Conservation (phyloP, 2,329 filamentous ascomycete genomes). For the Neonectria ditissima region DNA sequence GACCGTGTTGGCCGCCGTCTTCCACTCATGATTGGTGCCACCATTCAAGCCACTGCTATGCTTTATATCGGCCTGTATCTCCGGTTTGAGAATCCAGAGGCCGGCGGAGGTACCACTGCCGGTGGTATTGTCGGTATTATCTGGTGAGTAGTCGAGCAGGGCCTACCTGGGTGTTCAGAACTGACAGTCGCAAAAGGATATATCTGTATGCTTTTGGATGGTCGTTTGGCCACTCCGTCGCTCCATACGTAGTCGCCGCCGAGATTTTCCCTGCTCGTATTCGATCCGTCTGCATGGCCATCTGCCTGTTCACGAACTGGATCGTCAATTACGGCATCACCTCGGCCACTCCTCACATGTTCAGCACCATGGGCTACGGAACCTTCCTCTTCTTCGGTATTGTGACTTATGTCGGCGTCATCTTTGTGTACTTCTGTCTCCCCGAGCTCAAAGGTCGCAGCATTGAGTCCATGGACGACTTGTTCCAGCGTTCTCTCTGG, state of each 20-base stretch:
- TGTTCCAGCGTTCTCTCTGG: slow-evolving; percentile 24
- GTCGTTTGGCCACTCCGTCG: slow-evolving; percentile 35
- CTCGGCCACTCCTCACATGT: slow-evolving; percentile 36
- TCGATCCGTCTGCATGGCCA: slow-evolving; percentile 36
- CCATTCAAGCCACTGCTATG: slow-evolving; percentile 42
- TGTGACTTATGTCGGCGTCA: slow-evolving; percentile 19
- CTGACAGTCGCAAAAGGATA: slow-evolving; percentile 28
- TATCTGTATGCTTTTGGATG: slow-evolving; percentile 39
- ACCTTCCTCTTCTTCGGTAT: slow-evolving; percentile 36
- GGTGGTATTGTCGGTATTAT: slow-evolving; percentile 21
- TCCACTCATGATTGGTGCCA: slow-evolving; percentile 42
- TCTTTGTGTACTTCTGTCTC: slow-evolving; percentile 23
- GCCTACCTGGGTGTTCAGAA: background rate
- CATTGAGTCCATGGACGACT: slow-evolving; percentile 24
- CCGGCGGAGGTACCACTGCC: slow-evolving; percentile 24
- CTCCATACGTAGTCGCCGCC: slow-evolving; percentile 37
- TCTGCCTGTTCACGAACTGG: slow-evolving; percentile 36
- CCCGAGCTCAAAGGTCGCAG: slow-evolving; percentile 23
- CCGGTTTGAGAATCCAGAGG: slow-evolving; percentile 32
- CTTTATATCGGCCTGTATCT: slow-evolving; percentile 46
- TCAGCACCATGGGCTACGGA: slow-evolving; percentile 30
- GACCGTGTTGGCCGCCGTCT: slow-evolving; percentile 47
- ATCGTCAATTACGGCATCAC: slow-evolving; percentile 36
- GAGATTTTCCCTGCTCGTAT: slow-evolving; percentile 41
- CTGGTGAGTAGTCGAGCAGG: background rate